These are phyloP conservation scores for Sarocladium kiliense DNA, from an alignment of 2,329 filamentous ascomycete genomes.

Conservation along the genomic window DNA sequence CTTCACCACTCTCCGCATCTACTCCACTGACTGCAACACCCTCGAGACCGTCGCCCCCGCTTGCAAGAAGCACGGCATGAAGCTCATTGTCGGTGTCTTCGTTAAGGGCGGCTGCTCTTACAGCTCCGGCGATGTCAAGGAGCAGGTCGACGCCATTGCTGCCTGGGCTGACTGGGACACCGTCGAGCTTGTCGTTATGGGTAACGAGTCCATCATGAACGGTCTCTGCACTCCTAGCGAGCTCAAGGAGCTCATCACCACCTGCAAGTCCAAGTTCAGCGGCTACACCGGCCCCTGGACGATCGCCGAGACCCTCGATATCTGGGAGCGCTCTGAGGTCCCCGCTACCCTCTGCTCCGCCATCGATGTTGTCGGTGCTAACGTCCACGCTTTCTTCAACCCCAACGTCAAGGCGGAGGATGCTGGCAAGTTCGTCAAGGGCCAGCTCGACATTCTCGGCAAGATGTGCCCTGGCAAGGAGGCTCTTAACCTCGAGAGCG, in stretches of 20 bases:
- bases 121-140: slow-evolving; percentile 53
- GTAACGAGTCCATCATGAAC: slow-evolving; percentile 87
- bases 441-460: slow-evolving; percentile 68
- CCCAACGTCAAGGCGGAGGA: slow-evolving; percentile 51
- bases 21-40: slow-evolving; percentile 86
- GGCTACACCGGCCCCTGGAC: slow-evolving; percentile 74
- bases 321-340: slow-evolving; percentile 63
- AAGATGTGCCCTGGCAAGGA: slow-evolving; percentile 65
- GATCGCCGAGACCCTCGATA: slow-evolving; percentile 79
- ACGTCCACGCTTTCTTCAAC: slow-evolving; percentile 97
- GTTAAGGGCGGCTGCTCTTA: slow-evolving; percentile 63
- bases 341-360: slow-evolving; percentile 58
- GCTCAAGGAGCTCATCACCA: slow-evolving; percentile 66
- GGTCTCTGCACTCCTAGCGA: slow-evolving; percentile 57
- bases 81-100: slow-evolving; percentile 84
- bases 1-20: slow-evolving; percentile 71
- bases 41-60: slow-evolving; percentile 71
- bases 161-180: slow-evolving; percentile 69
- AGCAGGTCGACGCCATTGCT: slow-evolving; percentile 70
- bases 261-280: slow-evolving; percentile 61
- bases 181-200: slow-evolving; percentile 76
- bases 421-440: slow-evolving; percentile 71
- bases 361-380: slow-evolving; percentile 76
- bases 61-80: slow-evolving; percentile 60
- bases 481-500: slow-evolving; percentile 81